Evolutionary conservation across 78 protist genomes (phyloP), one percentile per base, ranked within the genome.

Genomic region (Thecamonas trahens): DNA sequence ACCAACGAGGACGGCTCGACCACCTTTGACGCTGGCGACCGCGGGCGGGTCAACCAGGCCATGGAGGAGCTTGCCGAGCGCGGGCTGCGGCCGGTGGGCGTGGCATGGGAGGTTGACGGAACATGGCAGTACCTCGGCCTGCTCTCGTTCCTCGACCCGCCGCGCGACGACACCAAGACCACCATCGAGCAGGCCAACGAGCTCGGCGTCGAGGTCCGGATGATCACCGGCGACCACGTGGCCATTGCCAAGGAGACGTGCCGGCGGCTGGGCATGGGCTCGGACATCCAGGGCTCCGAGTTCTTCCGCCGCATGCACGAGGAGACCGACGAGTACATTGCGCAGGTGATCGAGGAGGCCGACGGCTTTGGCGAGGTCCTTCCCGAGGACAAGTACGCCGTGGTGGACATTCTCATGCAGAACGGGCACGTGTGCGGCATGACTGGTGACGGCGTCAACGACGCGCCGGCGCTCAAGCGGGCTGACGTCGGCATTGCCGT

Each of bases 361-460:
- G 89, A 81, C 31, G 95, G 95, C 42, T 87, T 82, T 58, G 92
- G 92, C 40, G 84, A 82, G 67, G 92, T 88, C 61, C 60, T 83
- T 72, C 95, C 97, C 38, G 91, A 87, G 78, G 89, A 89, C 80
- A 94, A 94, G 84, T 84, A 66, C 84, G 73, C 70, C 42, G 84
- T 94, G 11, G 97, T 94, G 26, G 71, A 79, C 13, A 13, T 64
- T 42, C 84, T 86, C 20, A 87, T 82, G 69, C 58, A 70, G 70
- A 45, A 58, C 9, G 83, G 80, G 42, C 86, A 83, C 75, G 58
- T 80, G n/a, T 84, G 76, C 18, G 97, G 93, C 60, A 88, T 90
- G 94, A 90, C 95, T 37, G 97, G 98, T 34, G 98, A 95, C 47
- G 98, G 98, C 31, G 96, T 89, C 15, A 95, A 95, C 80, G 98